Base-by-base conservation (phyloP, 768 basidiomycete genomes). In the Leccinum boreale region DNA sequence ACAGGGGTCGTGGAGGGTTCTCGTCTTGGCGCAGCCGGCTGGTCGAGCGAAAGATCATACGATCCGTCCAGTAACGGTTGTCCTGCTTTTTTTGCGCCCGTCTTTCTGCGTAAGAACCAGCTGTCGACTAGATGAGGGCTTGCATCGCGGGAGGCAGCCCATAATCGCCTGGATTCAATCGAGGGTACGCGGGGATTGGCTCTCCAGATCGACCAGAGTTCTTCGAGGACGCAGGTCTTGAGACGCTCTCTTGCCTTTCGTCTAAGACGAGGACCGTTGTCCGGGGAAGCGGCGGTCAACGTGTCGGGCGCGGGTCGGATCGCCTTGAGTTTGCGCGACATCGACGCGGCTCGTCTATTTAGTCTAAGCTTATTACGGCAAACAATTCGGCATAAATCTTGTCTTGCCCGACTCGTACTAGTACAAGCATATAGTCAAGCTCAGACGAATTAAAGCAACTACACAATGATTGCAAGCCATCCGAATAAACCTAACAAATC, bases 141-240 rank as follows among this genome's bases (percentile, higher is more conserved):
- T 42, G 62, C 62, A 28, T 58, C 45, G 51, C 62, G 70, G 8
- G 64, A 66, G 45, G 58, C 57, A 0, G 70, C 70, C 70, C 70
- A 71, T 24, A 56, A 58, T 35, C 57, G 64, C 46, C 70, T 56
- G n/a, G 72, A 71, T 26, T 52, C 56, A 33, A 70, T 9, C 3
- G 72, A 65, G 29, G 70, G 70, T 3, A 71, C 60, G 42, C 72
- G 70, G 9, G 62, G 69, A 52, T 74, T 50, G 8, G 58, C 50
- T 42, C 33, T 63, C 70, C 72, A 71, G 42, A 71, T 71, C 4
- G 54, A 63, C 68, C 68, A 70, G 23, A 71, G 72, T 17, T 71
- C 70, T 44, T 55, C 29, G 19, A 70, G 57, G 42, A 60, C 47
- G 1, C 56, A 55, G 19, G 14, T n/a, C 17, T 36, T 2, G 45